These are phyloP conservation scores for Saxophila tyrrhenica DNA, from an alignment of 495 filamentous ascomycete genomes.

Conservation along the genomic window DNA sequence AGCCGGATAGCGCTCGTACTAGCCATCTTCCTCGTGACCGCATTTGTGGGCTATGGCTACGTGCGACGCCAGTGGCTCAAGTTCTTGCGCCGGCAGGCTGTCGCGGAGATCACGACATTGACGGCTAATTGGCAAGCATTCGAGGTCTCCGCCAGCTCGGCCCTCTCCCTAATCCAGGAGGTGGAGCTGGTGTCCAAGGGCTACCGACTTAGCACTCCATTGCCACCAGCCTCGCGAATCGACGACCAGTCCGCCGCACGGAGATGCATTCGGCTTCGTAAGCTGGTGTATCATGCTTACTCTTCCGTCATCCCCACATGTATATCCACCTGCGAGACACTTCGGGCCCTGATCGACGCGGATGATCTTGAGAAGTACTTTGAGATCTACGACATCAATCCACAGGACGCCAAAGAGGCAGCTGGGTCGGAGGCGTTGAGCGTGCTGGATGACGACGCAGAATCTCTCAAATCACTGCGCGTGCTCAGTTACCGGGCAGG, in stretches of 20 bases:
- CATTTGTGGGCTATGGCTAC: constrained; percentile 55
- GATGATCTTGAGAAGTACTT: constrained; percentile 78
- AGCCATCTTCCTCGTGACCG: constrained; percentile 42
- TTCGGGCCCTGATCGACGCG: constrained; percentile 64
- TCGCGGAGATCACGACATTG: constrained; percentile 61
- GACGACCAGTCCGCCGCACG: constrained; percentile 35
- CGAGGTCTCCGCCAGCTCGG: constrained; percentile 66
- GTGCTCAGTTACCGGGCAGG: constrained; percentile 68
- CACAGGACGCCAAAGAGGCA: constrained; percentile 61
- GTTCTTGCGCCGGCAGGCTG: constrained; percentile 63
- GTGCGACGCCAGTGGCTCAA: constrained; percentile 75
- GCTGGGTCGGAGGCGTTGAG: constrained; percentile 33
- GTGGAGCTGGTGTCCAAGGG: constrained; percentile 91
- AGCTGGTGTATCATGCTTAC: constrained; percentile 56
- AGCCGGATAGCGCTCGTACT: constrained; percentile 48
- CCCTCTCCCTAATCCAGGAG: constrained; percentile 83
- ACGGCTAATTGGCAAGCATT: constrained; percentile 70
- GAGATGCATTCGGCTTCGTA: constrained; percentile 67
- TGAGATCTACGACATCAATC: constrained; percentile 82
- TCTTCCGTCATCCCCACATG: constrained; percentile 58
- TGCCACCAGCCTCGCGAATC: constrained; percentile 23
- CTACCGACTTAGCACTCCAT: constrained; percentile 52
- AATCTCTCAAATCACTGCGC: constrained; percentile 70
- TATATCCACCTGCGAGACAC: constrained; percentile 49
- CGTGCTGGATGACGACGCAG: constrained; percentile 57